Evolutionary conservation across 106 monocot genomes (phyloP), one percentile per base, ranked within the genome.

Genomic region (Dendrobium catenatum): DNA sequence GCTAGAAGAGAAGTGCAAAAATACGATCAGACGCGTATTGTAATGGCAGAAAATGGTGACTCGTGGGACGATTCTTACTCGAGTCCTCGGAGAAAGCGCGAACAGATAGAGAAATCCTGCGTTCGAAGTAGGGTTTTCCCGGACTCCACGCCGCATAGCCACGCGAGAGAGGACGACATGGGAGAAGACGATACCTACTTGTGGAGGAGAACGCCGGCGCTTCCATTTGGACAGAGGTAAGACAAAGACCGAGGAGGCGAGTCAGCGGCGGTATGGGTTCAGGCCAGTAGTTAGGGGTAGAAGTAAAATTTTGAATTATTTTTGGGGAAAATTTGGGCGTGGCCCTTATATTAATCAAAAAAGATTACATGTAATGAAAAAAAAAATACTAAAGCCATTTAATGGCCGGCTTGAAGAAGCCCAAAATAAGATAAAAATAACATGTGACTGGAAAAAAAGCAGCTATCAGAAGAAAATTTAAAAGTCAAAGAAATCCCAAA

Each of bases 1-100:
- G 86, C 93, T 92, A 76, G 2, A 47, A 24, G 49, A 76, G 26
- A 76, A 24, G 24, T 29, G 40, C 24, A 76, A 76, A 76, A 9
- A 47, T 7, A 15, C 27, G 49, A 76, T 15, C 2, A 76, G 29
- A 16, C 13, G 10, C 76, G 20, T 49, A 9, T 76, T 17, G 4
- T 11, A 11, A 47, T 76, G 49, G 26, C 3, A 76, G 4, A 10
- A 51, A 42, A 76, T 20, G 46, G 76, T 22, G 24, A 49, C 49
- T 51, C 76, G 27, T 51, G 22, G 44, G 2, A 76, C 49, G 5
- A n/a, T 76, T 48, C 76, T 76, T 76, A 76, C 76, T 76, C 49
- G 76, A 76, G 2, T 49, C 76, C 27, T 26, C 42, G 11, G 49
- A 48, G 9, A 26, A 15, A 9, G 76, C 76, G 49, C 76, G 49